Evolutionary conservation across 192 early-diverging fungal species (phyloP).

Genomic region (Coemansia sp.): DNA sequence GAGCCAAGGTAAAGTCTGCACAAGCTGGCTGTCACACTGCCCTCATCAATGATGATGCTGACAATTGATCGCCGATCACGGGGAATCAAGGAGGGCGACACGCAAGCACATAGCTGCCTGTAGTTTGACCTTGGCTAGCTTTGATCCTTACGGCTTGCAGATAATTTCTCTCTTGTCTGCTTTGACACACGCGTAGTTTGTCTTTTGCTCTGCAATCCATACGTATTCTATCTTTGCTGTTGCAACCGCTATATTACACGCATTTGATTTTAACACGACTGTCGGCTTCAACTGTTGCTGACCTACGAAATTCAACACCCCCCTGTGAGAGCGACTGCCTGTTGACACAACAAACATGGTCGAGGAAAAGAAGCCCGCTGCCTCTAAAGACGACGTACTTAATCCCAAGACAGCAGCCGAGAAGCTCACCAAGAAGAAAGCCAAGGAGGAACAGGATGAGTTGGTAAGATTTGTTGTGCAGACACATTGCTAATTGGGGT

Average conservation of each 20-base stretch:
- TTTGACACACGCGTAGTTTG: slow-evolving; percentile 1
- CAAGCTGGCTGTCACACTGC: neutral
- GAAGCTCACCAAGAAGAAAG: slow-evolving; percentile 52
- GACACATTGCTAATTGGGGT: neutral
- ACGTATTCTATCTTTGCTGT: neutral
- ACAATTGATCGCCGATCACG: neutral
- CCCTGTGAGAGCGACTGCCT: neutral
- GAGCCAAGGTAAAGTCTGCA: neutral
- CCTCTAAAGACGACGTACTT: slow-evolving; percentile 34
- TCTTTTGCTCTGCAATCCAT: neutral
- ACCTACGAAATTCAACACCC: neutral
- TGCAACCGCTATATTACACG: neutral
- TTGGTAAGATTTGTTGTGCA: slow-evolving; percentile 35
- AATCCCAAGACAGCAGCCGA: slow-evolving; percentile 51
- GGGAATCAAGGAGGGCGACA: neutral
- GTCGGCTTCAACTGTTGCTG: neutral
- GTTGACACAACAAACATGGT: slow-evolving; percentile 20
- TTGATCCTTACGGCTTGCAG: neutral
- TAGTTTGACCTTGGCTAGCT: neutral
- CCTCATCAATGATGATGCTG: neutral
- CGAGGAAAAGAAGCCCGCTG: slow-evolving; percentile 19
- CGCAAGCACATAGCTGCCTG: neutral
- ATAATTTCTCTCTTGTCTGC: neutral
- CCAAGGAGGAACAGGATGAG: slow-evolving; percentile 55
- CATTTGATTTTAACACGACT: neutral